Evolutionary conservation across 108 stramenopile species (phyloP).

Genomic region (Conticribra guillardii): DNA sequence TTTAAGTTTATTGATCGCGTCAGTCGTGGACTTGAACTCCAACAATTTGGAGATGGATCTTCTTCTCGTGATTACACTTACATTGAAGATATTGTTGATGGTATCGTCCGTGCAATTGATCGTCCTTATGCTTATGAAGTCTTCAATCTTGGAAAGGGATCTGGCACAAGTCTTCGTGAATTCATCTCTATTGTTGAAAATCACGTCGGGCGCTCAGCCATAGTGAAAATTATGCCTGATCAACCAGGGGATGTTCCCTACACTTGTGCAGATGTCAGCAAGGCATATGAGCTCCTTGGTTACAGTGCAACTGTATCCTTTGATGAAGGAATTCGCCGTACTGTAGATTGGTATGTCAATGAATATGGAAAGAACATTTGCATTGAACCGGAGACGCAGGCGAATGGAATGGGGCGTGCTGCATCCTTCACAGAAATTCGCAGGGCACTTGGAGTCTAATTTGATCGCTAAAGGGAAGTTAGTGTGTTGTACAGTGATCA

Average conservation of each 20-base stretch:
- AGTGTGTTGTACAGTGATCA: too few relatives aligned
- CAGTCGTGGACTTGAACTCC: slow-evolving; percentile 88
- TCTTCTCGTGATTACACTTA: slow-evolving; percentile 97
- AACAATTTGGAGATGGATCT: slow-evolving; percentile 98
- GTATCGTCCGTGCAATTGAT: slow-evolving; percentile 95
- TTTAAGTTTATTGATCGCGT: slow-evolving; percentile 98
- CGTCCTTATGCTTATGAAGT: slow-evolving; percentile 92
- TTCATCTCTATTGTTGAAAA: slow-evolving; percentile 95
- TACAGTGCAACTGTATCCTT: slow-evolving; percentile 91
- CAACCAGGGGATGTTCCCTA: slow-evolving; percentile 99
- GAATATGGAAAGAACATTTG: slow-evolving; percentile 62
- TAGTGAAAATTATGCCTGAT: slow-evolving; percentile 90
- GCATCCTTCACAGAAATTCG: slow-evolving; percentile 52
- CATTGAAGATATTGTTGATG: slow-evolving; percentile 98
- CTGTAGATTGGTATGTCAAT: slow-evolving; percentile 91
- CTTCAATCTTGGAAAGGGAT: slow-evolving; percentile 97
- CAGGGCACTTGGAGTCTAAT: too few relatives aligned
- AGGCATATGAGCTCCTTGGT: slow-evolving; percentile 89
- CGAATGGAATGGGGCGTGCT: slow-evolving; percentile 79
- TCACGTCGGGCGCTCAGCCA: slow-evolving; percentile 85
- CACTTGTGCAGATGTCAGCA: slow-evolving; percentile 96
- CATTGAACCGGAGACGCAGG: slow-evolving; percentile 76
- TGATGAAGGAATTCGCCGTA: slow-evolving; percentile 93
- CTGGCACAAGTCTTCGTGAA: slow-evolving; percentile 86
- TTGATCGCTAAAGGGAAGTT: neutral